phyloP scores from a whole-genome alignment of 129 eudicot species.

The Deinandra increscens region DNA sequence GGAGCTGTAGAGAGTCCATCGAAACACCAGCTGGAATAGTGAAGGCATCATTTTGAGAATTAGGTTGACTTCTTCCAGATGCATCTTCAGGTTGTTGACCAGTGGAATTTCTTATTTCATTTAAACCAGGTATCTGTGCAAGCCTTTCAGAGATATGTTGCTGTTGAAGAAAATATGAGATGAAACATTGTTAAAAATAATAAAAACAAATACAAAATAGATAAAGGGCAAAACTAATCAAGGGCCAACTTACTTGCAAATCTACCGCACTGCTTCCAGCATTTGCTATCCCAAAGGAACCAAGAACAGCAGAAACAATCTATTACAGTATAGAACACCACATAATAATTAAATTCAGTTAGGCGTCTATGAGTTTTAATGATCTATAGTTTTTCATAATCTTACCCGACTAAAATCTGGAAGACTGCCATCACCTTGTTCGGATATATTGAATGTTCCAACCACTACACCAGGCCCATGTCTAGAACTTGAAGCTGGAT shows the following conservation, averaged over 20 bases:
- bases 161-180: constrained; percentile 29
- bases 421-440: constrained; percentile 75
- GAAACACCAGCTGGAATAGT: constrained; percentile 42
- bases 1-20: constrained; percentile 56
- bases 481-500: constrained; percentile 52
- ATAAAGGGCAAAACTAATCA: not conserved
- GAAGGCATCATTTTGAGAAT: constrained; percentile 26
- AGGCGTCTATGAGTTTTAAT: not conserved
- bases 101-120: constrained; percentile 45
- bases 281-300: constrained; percentile 63
- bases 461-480: constrained; percentile 66
- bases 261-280: constrained; percentile 51
- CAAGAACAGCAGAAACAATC: constrained; percentile 82
- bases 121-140: constrained; percentile 41
- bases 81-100: constrained; percentile 47
- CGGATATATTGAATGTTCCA: constrained; percentile 73
- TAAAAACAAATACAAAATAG: not conserved
- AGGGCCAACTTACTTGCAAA: constrained; percentile 48
- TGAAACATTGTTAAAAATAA: constrained; percentile 11
- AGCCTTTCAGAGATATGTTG: constrained; percentile 53
- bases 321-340: constrained; percentile 24
- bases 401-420: constrained; percentile 82
- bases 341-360: constrained; percentile 6
- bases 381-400: not conserved
- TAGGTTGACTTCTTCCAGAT: constrained; percentile 42